A percentile compares a stretch with the other conserved stretches of the same genome.
Evolutionary conservation across 1,139 yeast species (phyloP).

Genomic region (Zygosaccharomyces pseudobailii): DNA sequence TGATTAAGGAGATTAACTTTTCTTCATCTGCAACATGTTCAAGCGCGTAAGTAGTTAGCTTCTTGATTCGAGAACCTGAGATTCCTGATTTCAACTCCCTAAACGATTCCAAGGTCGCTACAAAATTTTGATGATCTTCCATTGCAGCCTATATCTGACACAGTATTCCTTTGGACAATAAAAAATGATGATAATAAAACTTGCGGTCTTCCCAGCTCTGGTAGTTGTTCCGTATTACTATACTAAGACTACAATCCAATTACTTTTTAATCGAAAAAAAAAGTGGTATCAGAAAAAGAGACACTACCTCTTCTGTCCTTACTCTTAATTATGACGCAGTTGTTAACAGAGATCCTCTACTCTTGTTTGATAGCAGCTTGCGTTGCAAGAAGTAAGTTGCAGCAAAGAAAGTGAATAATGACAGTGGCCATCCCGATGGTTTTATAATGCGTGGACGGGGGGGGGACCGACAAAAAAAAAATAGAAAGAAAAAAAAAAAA

Average conservation of each 20-base stretch:
- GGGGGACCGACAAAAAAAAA: neutral
- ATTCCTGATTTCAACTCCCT: constrained; percentile 82
- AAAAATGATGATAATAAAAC: neutral
- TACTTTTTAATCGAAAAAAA: constrained; percentile 1
- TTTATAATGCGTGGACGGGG: neutral
- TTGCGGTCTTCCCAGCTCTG: neutral
- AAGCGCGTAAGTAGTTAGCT: constrained; percentile 72
- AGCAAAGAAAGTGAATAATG: neutral
- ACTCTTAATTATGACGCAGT: neutral
- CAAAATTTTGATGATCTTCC: constrained; percentile 51
- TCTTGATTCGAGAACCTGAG: constrained; percentile 90
- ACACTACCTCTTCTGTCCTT: constrained; percentile 1
- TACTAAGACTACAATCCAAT: constrained; percentile 4
- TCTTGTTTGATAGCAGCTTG: neutral
- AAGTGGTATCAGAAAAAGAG: constrained; percentile 4
- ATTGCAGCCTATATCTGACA: constrained; percentile 4
- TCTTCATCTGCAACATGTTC: constrained; percentile 50
- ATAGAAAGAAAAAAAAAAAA: too few species aligned
- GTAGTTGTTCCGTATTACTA: constrained; percentile 4
- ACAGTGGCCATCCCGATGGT: neutral
- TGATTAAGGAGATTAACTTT: constrained; percentile 25
- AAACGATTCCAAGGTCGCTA: constrained; percentile 65
- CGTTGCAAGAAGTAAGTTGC: neutral
- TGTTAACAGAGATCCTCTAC: neutral
- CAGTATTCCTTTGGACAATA: neutral